These are phyloP conservation scores for Alternaria arbusti DNA, from an alignment of 2,329 filamentous ascomycete genomes.

Conservation along the genomic window DNA sequence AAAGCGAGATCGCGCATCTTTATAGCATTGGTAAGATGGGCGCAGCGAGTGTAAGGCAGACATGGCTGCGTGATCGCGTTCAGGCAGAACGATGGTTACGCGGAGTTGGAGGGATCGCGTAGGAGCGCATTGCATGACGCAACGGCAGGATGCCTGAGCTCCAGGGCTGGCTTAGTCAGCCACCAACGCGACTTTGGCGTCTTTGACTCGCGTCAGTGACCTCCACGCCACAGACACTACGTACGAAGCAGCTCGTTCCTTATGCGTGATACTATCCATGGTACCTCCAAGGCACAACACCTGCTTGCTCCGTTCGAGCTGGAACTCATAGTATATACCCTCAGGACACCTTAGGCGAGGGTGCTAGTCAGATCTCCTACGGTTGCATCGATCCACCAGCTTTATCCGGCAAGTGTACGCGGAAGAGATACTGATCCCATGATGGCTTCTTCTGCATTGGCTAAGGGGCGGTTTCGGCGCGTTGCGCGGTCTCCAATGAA, in stretches of 20 bases:
- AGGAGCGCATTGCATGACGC: neutral
- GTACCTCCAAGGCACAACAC: fast-evolving
- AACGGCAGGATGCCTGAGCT: neutral
- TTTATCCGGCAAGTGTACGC: neutral
- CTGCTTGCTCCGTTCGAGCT: neutral
- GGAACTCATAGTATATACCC: neutral
- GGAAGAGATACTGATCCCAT: neutral
- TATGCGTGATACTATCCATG: neutral
- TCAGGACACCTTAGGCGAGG: neutral
- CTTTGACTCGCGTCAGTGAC: neutral
- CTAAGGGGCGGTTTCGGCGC: neutral
- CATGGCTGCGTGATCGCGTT: neutral
- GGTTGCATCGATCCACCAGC: neutral
- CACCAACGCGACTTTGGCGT: neutral
- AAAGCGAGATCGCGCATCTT: neutral
- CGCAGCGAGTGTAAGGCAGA: neutral
- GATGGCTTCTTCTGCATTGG: neutral
- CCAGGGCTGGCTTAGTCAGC: neutral
- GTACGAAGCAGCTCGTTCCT: neutral
- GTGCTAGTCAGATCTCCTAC: neutral
- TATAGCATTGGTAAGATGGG: neutral
- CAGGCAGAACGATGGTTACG: neutral
- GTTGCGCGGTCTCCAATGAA: neutral
- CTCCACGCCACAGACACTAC: neutral
- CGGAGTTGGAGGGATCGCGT: neutral